phyloP scores from a whole-genome alignment of 2,329 filamentous ascomycete genomes.

The Teratosphaeria viscida region DNA sequence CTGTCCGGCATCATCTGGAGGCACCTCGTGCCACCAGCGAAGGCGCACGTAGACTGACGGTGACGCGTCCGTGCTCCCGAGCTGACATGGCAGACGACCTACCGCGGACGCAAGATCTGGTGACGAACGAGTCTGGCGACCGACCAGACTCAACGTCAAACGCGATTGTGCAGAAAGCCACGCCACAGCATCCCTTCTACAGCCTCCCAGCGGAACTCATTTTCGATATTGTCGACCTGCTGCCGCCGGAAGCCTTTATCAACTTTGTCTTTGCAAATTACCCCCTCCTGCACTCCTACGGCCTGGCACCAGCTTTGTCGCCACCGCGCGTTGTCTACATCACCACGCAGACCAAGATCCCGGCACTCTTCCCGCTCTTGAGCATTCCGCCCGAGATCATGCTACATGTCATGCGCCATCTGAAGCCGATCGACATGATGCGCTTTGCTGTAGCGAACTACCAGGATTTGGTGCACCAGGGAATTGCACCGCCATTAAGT shows the following conservation, averaged over 20 bases:
- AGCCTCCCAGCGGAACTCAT: conserved; percentile 38
- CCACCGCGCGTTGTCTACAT: conserved; percentile 19
- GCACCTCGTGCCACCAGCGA: conserved; percentile 7
- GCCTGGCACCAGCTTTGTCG: conserved; percentile 26
- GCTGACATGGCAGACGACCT: neutral
- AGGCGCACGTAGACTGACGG: conserved; percentile 17
- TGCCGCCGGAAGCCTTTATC: conserved; percentile 32
- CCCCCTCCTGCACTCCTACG: conserved; percentile 30
- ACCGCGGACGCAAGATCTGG: neutral
- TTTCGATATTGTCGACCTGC: conserved; percentile 33
- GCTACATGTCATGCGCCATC: conserved; percentile 25
- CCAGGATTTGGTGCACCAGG: conserved; percentile 21
- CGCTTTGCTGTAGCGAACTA: conserved; percentile 30
- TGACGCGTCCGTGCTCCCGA: neutral
- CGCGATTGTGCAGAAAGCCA: neutral
- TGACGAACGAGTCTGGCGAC: neutral
- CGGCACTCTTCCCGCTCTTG: conserved; percentile 19
- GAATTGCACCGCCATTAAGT: conserved; percentile 25
- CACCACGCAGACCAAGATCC: conserved; percentile 19
- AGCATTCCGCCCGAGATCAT: conserved; percentile 32
- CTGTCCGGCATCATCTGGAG: conserved; percentile 38
- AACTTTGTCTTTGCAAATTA: conserved; percentile 39
- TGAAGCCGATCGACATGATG: conserved; percentile 28
- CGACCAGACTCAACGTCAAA: neutral
- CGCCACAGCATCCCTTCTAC: conserved; percentile 26